Evolutionary conservation across 1,284 basidiomycete species (phyloP), one percentile per base, ranked within the genome.

Genomic region (Lentinus polychrous): DNA sequence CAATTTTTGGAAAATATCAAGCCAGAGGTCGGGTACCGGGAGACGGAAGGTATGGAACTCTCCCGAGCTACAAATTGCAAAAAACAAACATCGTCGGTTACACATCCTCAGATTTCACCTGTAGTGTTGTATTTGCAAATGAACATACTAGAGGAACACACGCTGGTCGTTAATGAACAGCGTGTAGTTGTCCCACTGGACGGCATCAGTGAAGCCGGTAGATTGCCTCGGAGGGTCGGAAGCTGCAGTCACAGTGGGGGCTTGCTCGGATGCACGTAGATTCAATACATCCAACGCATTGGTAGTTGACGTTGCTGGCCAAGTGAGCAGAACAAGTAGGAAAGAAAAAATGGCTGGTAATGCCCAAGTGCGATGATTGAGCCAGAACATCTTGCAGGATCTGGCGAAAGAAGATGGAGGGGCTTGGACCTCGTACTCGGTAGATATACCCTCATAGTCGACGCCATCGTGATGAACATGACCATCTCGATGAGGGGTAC

Each of bases 31-130:
- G 0, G 85, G 86, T 0, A 90, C 83, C 1, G 90, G 90, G 1
- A 91, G 68, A 17, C 90, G 77, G 68, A 85, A 93, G 0, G 89
- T 81, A 58, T 92, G 89, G 60, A 92, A 90, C 63, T 92, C 90
- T 37, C 87, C 87, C 1, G 74, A 74, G 50, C 75, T 76, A 44
- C 15, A n/a, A 44, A 8, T 11, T 20, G 33, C 35, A 15, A 46
- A 17, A 15, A 43, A 38, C 12, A 15, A 31, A n/a, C 10, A 27
- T 4, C 27, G 27, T 27, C 4, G 27, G n/a, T n/a, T 8, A 8
- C 8, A 33, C 17, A 33, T 3, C n/a, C 2, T 2, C 6, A 27
- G n/a, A 32, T 15, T 24, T 31, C 36, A 27, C 27, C 27, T 27
- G 10, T 4, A 27, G n/a, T n/a, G n/a, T 27, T 27, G 5, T 27